These are phyloP conservation scores for Akanthomyces dipterigenus DNA, from an alignment of 2,329 filamentous ascomycete genomes.

Conservation along the genomic window DNA sequence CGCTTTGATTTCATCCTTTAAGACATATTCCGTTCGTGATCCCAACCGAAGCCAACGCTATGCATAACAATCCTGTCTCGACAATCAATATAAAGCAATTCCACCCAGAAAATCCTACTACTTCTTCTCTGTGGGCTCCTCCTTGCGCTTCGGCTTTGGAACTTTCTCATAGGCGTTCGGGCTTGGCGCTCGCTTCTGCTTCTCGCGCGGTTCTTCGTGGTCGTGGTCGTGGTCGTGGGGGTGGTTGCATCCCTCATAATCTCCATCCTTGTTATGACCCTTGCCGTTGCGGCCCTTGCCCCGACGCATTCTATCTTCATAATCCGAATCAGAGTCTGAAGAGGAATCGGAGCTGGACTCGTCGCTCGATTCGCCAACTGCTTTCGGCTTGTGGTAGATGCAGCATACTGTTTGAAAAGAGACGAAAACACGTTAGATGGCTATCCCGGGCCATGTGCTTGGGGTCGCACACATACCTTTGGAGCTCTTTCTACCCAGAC, in stretches of 20 bases:
- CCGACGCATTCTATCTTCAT: slow-evolving; percentile 27
- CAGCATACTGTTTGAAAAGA: slow-evolving; percentile 68
- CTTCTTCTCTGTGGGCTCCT: slow-evolving; percentile 18
- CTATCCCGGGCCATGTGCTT: background rate
- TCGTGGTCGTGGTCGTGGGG: slow-evolving; percentile 27
- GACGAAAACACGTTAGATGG: background rate
- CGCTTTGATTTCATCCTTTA: background rate
- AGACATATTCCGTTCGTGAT: background rate
- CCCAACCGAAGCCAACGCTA: background rate
- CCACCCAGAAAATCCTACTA: background rate
- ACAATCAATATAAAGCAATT: background rate
- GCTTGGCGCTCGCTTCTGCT: slow-evolving; percentile 49
- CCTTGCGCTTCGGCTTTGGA: slow-evolving; percentile 39
- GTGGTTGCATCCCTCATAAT: slow-evolving; percentile 20
- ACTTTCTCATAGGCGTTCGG: slow-evolving; percentile 80
- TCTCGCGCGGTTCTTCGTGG: slow-evolving; percentile 24
- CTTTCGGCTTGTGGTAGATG: slow-evolving; percentile 86
- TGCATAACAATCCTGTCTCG: background rate
- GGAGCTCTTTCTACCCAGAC: slow-evolving; percentile 84
- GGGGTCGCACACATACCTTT: slow-evolving; percentile 57
- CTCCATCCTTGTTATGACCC: slow-evolving; percentile 31
- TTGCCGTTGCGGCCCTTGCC: slow-evolving; percentile 28
- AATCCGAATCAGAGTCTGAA: slow-evolving; percentile 43
- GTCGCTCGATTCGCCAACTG: slow-evolving; percentile 74
- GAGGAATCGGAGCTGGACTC: slow-evolving; percentile 55